Evolutionary conservation across 192 early-diverging fungal genomes (phyloP).

Genomic region (Backusella liffmaniae): DNA sequence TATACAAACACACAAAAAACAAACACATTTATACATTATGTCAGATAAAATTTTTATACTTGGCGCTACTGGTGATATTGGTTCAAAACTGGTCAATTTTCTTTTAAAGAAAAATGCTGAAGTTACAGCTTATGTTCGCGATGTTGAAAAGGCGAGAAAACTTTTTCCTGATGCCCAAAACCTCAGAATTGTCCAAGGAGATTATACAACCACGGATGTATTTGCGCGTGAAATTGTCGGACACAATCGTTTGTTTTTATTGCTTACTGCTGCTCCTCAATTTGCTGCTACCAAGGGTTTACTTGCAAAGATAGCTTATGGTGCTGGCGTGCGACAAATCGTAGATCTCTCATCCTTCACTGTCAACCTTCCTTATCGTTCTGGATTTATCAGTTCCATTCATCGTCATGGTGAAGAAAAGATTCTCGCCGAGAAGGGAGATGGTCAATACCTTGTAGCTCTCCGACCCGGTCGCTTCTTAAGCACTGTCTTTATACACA

Average conservation of each 20-base stretch:
- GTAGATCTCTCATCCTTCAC: constrained; percentile 23
- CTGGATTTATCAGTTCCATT: constrained; percentile 2
- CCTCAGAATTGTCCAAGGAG: constrained; percentile 16
- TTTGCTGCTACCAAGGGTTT: neutral
- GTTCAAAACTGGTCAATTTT: constrained; percentile 2
- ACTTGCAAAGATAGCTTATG: constrained; percentile 11
- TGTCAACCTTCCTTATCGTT: constrained; percentile 1
- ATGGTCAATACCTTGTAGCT: neutral
- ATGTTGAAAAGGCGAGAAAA: neutral
- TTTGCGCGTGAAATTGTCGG: constrained; percentile 10
- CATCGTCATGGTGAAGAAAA: neutral
- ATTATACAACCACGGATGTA: neutral
- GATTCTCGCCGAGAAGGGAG: constrained; percentile 1
- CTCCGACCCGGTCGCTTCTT: constrained; percentile 26
- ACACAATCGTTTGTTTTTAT: constrained; percentile 18
- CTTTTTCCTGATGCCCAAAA: neutral
- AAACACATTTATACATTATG: neutral
- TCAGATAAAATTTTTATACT: constrained; percentile 19
- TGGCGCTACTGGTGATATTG: constrained; percentile 28
- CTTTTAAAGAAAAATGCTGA: constrained; percentile 10
- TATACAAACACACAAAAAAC: neutral
- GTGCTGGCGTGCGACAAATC: constrained; percentile 25
- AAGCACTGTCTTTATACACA: neutral
- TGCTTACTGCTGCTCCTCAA: neutral
- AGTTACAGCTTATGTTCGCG: constrained; percentile 10